Evolutionary conservation across 331 rosid species (phyloP).

Genomic region (Spiraea crenata): DNA sequence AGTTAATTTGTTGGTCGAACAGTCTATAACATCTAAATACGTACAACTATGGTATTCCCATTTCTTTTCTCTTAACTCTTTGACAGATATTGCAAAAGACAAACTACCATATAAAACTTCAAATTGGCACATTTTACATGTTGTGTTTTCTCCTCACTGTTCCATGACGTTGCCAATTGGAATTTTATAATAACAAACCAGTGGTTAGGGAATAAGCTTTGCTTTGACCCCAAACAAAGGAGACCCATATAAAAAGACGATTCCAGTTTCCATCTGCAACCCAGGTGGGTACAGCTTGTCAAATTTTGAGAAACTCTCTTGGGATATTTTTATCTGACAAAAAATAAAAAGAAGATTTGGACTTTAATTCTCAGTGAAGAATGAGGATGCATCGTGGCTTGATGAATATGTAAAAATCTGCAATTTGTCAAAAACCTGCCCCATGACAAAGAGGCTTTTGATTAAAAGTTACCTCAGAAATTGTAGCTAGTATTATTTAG

Average conservation of each 20-base stretch:
- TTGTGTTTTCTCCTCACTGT: background rate
- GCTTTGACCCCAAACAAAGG: slow-evolving; percentile 8
- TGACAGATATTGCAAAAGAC: too few relatives aligned
- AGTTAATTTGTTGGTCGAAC: too few relatives aligned
- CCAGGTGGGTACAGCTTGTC: background rate
- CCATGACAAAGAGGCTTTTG: background rate
- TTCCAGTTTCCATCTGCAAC: background rate
- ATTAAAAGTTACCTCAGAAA: background rate
- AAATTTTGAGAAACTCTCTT: background rate
- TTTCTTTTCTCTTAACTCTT: too few relatives aligned
- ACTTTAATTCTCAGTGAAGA: background rate
- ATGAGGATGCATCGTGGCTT: background rate
- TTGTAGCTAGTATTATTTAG: too few relatives aligned
- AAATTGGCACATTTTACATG: background rate
- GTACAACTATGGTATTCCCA: too few relatives aligned
- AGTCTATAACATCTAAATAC: too few relatives aligned
- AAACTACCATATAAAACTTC: background rate
- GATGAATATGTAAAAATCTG: background rate
- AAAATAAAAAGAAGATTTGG: background rate
- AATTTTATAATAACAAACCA: background rate
- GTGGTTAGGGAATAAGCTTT: slow-evolving; percentile 5
- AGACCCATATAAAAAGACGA: background rate
- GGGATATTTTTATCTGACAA: background rate
- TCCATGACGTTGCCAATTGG: background rate
- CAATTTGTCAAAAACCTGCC: background rate